Evolutionary conservation across 163 green algal genomes (phyloP).

Genomic region (Scenedesmus sp.): DNA sequence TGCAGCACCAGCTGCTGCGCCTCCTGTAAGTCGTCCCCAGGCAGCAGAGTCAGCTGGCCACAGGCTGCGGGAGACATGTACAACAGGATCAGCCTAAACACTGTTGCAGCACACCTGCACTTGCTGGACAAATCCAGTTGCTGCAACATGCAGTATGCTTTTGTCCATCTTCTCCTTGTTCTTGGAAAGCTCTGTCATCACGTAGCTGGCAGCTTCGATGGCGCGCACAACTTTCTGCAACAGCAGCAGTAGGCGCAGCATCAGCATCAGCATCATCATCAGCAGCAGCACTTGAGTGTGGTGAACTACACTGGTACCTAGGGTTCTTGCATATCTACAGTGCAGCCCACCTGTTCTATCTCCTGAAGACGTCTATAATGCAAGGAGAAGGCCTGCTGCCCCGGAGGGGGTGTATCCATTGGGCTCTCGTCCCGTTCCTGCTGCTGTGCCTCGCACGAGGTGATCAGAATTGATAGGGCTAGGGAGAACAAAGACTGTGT

Average conservation of each 20-base stretch:
- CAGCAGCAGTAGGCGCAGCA: neutral
- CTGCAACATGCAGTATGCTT: neutral
- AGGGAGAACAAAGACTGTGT: too few species aligned
- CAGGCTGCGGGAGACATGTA: neutral
- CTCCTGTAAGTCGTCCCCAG: neutral
- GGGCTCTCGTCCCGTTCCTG: neutral
- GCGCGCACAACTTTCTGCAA: conserved; percentile 48
- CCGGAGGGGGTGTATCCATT: neutral
- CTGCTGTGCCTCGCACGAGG: neutral
- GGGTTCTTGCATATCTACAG: neutral
- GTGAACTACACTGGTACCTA: neutral
- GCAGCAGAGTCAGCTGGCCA: neutral
- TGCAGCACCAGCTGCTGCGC: conserved; percentile 47
- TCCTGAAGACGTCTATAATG: conserved; percentile 47
- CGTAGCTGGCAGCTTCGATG: conserved; percentile 40
- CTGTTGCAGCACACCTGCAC: conserved; percentile 23
- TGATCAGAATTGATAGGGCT: too few species aligned
- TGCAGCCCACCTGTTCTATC: conserved; percentile 34
- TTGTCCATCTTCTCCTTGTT: neutral
- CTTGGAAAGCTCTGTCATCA: conserved; percentile 41
- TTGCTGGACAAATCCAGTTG: conserved; percentile 27
- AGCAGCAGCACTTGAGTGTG: neutral
- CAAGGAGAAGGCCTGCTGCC: conserved; percentile 19
- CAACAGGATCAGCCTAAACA: neutral
- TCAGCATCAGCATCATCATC: neutral